Conservation (phyloP, 2,329 filamentous ascomycete species). For the Trichocomaceae sp. region DNA sequence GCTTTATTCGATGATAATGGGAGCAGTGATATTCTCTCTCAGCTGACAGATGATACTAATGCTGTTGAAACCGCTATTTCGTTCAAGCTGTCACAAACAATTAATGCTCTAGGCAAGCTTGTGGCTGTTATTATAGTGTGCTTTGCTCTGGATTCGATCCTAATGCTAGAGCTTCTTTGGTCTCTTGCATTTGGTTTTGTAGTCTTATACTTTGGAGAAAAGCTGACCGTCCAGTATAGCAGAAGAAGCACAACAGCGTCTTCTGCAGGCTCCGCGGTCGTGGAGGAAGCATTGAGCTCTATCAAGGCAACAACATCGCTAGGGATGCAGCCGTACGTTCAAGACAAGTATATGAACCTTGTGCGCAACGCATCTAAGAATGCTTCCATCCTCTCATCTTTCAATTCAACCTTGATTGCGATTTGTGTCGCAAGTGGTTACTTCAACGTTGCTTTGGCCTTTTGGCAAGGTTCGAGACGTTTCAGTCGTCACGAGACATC, state of each 20-base stretch:
- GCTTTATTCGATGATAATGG: slow-evolving; percentile 36
- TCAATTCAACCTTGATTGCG: too few relatives aligned
- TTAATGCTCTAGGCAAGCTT: slow-evolving; percentile 24
- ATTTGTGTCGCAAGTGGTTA: too few relatives aligned
- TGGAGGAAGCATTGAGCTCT: slow-evolving; percentile 89
- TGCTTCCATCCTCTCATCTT: neutral
- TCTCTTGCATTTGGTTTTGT: slow-evolving; percentile 1
- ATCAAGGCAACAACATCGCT: slow-evolving; percentile 89
- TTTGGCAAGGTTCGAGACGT: too few relatives aligned
- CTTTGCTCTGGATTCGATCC: slow-evolving; percentile 40
- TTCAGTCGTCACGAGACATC: too few relatives aligned
- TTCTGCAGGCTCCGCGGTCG: slow-evolving; percentile 75
- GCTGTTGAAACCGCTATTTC: slow-evolving; percentile 36
- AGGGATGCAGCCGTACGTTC: too few relatives aligned
- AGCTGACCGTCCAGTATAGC: slow-evolving; percentile 2
- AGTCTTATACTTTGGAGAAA: neutral
- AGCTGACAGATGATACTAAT: slow-evolving; percentile 42
- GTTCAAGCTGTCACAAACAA: slow-evolving; percentile 15
- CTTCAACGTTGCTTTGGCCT: too few relatives aligned
- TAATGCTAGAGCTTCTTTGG: slow-evolving; percentile 25
- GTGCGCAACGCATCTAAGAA: slow-evolving; percentile 39
- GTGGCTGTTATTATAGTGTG: slow-evolving; percentile 45
- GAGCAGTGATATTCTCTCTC: slow-evolving; percentile 27
- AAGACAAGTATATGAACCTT: slow-evolving; percentile 38
- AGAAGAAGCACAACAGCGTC: slow-evolving; percentile 64